Percentiles rank a stretch among this genome's conserved stretches.
Evolutionary conservation across 306 rosid species (phyloP).

Genomic region (Gleditsia sinensis): DNA sequence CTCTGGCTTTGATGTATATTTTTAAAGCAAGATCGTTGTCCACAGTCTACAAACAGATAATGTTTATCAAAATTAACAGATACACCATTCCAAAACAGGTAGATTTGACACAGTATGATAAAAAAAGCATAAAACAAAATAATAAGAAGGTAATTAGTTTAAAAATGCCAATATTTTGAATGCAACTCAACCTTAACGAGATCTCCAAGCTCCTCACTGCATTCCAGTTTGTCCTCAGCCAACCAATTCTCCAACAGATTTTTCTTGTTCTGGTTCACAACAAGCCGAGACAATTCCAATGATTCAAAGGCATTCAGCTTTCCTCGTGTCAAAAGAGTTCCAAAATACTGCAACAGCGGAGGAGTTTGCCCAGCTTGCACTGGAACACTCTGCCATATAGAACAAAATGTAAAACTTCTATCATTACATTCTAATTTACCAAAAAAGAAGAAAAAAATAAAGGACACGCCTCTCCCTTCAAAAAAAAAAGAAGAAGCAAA

Average conservation of each 20-base stretch:
- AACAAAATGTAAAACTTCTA: constrained; percentile 11
- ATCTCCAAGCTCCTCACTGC: constrained; percentile 99
- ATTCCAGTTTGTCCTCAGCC: constrained; percentile 99
- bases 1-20: constrained; percentile 97
- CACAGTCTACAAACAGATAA: constrained; percentile 70
- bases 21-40: constrained; percentile 95
- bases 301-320: constrained; percentile 95
- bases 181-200: constrained; percentile 85
- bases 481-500: constrained; percentile 19
- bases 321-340: constrained; percentile 92
- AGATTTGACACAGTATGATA: neutral
- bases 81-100: constrained; percentile 13
- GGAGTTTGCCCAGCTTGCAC: constrained; percentile 99
- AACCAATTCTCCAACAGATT: constrained; percentile 97
- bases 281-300: constrained; percentile 91
- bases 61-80: constrained; percentile 29
- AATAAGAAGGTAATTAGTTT: constrained; percentile 4
- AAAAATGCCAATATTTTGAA: constrained; percentile 18
- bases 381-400: constrained; percentile 88
- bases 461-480: neutral
- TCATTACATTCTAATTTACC: neutral
- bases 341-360: constrained; percentile 96
- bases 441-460: neutral
- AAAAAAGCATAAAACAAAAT: neutral
- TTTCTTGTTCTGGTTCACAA: constrained; percentile 99